phyloP scores from a whole-genome alignment of 2,329 filamentous ascomycete species.

The Teratosphaeria zuluensis region DNA sequence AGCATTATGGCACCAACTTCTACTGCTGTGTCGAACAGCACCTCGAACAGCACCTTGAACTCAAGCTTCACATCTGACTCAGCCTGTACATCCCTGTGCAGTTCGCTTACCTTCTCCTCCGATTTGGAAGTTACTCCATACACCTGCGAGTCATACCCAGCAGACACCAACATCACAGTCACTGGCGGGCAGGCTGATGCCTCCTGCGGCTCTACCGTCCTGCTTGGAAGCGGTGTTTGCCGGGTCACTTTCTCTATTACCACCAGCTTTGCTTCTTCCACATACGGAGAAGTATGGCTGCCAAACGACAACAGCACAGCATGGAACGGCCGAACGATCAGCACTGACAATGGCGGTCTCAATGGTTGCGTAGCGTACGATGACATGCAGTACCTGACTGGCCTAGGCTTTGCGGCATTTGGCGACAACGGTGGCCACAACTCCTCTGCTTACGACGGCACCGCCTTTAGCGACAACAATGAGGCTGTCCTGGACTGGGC shows the following conservation, averaged over 20 bases:
- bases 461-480: conserved; percentile 16
- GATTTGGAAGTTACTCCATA: conserved; percentile 12
- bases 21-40: background rate
- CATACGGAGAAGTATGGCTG: conserved; percentile 39
- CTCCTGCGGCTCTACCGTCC: conserved; percentile 13
- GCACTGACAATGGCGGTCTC: conserved; percentile 26
- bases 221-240: conserved; percentile 27
- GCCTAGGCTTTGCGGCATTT: conserved; percentile 24
- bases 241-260: conserved; percentile 31
- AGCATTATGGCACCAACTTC: conserved; percentile 1
- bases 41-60: background rate
- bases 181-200: conserved; percentile 12
- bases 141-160: conserved; percentile 15
- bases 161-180: conserved; percentile 15
- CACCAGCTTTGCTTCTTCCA: conserved; percentile 30
- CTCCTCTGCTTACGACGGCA: conserved; percentile 22
- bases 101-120: conserved; percentile 12
- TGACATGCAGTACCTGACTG: conserved; percentile 23
- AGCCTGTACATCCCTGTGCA: conserved; percentile 14
- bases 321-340: conserved; percentile 27
- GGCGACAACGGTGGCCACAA: conserved; percentile 27
- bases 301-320: conserved; percentile 21
- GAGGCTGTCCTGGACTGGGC: conserved; percentile 24
- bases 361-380: conserved; percentile 25
- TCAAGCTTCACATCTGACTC: background rate